Conservation (phyloP, 1,284 basidiomycete species). For the Ceratobasidium sp. region DNA sequence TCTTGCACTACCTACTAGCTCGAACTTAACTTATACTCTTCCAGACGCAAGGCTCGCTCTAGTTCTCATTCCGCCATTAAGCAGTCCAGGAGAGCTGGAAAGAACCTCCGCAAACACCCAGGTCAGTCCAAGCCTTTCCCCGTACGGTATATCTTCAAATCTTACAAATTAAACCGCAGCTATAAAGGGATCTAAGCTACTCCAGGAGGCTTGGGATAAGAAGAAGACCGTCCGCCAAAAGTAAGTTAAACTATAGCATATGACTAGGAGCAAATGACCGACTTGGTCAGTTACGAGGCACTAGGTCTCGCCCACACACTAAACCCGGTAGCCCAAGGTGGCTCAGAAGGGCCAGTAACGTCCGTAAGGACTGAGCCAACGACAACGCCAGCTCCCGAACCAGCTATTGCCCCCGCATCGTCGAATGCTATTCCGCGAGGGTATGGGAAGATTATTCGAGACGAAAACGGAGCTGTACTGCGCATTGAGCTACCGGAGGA, state of each 20-base stretch:
- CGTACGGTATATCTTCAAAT: neutral
- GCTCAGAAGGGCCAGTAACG: conserved; percentile 55
- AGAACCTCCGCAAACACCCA: conserved; percentile 81
- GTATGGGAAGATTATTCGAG: conserved; percentile 88
- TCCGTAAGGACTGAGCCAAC: conserved; percentile 42
- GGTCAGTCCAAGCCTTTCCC: conserved; percentile 62
- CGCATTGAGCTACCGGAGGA: conserved; percentile 79
- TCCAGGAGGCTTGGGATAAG: conserved; percentile 91
- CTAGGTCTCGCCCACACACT: conserved; percentile 79
- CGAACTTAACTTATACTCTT: neutral
- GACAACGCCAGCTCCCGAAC: conserved; percentile 33
- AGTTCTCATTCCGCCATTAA: conserved; percentile 76
- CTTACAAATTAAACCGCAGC: conserved; percentile 60
- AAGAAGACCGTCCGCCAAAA: conserved; percentile 94
- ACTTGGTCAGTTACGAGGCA: conserved; percentile 73
- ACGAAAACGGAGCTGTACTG: conserved; percentile 84
- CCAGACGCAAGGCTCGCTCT: conserved; percentile 79
- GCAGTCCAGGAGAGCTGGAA: conserved; percentile 76
- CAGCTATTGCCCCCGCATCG: conserved; percentile 38
- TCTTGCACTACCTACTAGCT: neutral
- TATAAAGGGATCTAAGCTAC: conserved; percentile 83
- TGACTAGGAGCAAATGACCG: conserved; percentile 30
- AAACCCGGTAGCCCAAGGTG: conserved; percentile 63
- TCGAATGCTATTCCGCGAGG: conserved; percentile 69
- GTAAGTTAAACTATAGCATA: conserved; percentile 64